Base-by-base conservation (phyloP, 1,284 basidiomycete genomes). In the Ustilago trichophora region DNA sequence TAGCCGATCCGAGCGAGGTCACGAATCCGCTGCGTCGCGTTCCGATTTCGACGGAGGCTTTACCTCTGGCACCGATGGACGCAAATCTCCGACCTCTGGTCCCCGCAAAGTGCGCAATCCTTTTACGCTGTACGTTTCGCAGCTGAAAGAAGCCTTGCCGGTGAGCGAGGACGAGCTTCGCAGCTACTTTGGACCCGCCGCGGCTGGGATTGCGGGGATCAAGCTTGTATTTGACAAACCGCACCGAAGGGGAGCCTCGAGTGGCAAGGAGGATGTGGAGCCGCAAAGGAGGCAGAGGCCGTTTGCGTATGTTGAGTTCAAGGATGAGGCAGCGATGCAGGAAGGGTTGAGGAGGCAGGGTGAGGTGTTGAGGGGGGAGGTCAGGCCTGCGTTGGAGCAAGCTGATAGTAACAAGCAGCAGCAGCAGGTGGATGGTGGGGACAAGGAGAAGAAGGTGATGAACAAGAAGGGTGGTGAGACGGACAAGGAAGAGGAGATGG, bases 171-270 rank as follows among this genome's bases (percentile, higher is more conserved):
- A 58, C 27, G 72, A 75, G 22, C 38, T 77, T 22, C 63, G 58
- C 2, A 51, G 48, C 24, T 77, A 70, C 67, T 77, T 77, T 59
- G 76, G 73, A 9, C 64, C 65, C 12, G 68, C 69, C n/a, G 70
- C 73, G 3, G 40, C 36, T 2, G 56, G 66, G 6, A 73, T 77
- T 25, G 36, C 46, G 7, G 57, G 63, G 2, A 58, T 77, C 41
- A 70, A 73, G 53, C 58, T 77, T 10, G 51, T 63, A 9, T 72
- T 65, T 43, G 68, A 71, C 41, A 72, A 72, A 37, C 48, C 59
- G 27, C 67, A 71, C 22, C 36, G 68, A 3, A 46, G 64, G 4
- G 59, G 54, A 6, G 26, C 44, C 0, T 54, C 49, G 19, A 62
- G 62, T 51, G 64, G 69, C 0, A 59, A 50, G 34, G 59, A 67